phyloP scores from a whole-genome alignment of 2,329 filamentous ascomycete species.

The Hypoxylon sp. region DNA sequence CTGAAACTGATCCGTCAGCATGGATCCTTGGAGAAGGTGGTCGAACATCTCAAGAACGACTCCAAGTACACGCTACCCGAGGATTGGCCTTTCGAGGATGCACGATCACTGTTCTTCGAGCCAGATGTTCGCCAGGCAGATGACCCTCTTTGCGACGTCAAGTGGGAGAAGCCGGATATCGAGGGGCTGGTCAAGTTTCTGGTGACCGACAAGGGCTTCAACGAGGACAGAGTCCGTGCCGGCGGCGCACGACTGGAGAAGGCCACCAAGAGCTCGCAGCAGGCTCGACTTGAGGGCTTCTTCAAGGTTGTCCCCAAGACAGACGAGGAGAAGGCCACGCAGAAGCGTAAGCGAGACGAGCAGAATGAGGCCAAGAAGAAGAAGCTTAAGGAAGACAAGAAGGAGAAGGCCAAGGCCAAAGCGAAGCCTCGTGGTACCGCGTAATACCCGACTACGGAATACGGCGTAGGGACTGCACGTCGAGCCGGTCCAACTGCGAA shows the following conservation, averaged over 20 bases:
- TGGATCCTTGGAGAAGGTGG: constrained; percentile 84
- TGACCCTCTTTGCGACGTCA: constrained; percentile 90
- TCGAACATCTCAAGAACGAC: constrained; percentile 80
- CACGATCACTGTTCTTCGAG: constrained; percentile 88
- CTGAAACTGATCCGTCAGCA: constrained; percentile 94
- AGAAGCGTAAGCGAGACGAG: constrained; percentile 94
- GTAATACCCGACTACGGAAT: constrained; percentile 6
- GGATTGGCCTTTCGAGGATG: constrained; percentile 96
- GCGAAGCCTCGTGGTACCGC: constrained; percentile 75
- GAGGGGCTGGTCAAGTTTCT: constrained; percentile 90
- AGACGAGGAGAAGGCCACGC: constrained; percentile 79
- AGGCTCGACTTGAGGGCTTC: constrained; percentile 92
- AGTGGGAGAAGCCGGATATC: constrained; percentile 93
- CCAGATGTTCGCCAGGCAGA: constrained; percentile 88
- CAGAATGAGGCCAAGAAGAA: constrained; percentile 94
- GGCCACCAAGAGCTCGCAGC: constrained; percentile 89
- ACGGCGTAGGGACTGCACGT: background rate
- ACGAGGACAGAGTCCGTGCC: constrained; percentile 86
- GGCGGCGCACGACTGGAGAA: constrained; percentile 83
- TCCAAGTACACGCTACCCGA: constrained; percentile 85
- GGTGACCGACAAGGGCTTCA: constrained; percentile 95
- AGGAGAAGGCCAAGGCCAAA: constrained; percentile 93
- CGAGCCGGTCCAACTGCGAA: background rate
- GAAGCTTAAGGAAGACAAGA: constrained; percentile 91
- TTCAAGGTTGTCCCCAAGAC: constrained; percentile 94